Percentiles rank a stretch among this genome's conserved stretches.
These are phyloP conservation scores for Euphorbia pulcherrima DNA, from an alignment of 345 rosid genomes.

Conservation along the genomic window DNA sequence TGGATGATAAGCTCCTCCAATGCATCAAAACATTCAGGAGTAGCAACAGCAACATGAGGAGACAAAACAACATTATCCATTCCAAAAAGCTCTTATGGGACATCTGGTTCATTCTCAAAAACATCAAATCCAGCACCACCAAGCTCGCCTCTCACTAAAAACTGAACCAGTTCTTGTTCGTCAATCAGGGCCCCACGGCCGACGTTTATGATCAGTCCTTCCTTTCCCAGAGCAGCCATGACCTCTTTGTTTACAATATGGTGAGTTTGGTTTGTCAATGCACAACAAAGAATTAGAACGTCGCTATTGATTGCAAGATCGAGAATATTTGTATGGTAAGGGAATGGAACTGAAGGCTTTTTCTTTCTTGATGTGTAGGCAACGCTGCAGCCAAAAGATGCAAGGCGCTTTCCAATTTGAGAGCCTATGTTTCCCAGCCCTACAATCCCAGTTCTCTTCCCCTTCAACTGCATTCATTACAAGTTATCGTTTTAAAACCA, in stretches of 20 bases:
- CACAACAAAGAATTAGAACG: neutral
- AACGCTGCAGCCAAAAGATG: conserved; percentile 19
- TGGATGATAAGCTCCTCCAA: neutral
- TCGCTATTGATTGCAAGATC: conserved; percentile 9
- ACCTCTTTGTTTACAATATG: conserved; percentile 6
- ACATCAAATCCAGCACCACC: conserved; percentile 20
- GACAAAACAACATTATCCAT: conserved; percentile 17
- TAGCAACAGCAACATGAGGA: conserved; percentile 12
- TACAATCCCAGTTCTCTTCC: conserved; percentile 22
- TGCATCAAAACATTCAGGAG: conserved; percentile 6
- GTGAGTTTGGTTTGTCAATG: conserved; percentile 6
- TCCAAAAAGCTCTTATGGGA: neutral
- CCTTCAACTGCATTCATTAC: conserved; percentile 14
- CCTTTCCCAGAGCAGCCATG: conserved; percentile 1
- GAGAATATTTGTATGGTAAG: neutral
- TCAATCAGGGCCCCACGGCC: conserved; percentile 12
- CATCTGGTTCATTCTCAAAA: conserved; percentile 15
- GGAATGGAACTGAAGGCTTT: conserved; percentile 7
- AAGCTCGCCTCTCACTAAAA: conserved; percentile 7
- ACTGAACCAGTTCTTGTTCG: conserved; percentile 9
- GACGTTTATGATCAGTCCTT: conserved; percentile 11
- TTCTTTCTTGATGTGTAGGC: conserved; percentile 21
- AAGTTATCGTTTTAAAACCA: neutral
- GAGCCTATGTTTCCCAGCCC: conserved; percentile 25
- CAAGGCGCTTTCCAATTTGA: conserved; percentile 19